phyloP scores from a whole-genome alignment of 225 moss, liverwort and hornwort genomes.

The Neckera pumila region DNA sequence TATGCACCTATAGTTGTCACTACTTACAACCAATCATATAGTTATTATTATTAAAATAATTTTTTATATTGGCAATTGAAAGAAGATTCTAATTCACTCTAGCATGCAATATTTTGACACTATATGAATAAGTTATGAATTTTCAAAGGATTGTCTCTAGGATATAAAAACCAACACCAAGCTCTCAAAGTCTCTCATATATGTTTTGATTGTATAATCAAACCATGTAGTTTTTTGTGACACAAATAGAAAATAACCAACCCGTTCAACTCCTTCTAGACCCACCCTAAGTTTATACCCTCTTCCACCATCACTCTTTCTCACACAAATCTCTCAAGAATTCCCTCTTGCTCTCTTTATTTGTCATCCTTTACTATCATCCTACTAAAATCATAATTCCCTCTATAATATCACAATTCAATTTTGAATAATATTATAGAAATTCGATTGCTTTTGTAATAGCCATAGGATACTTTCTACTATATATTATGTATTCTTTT shows the following conservation, averaged over 20 bases:
- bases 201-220: not conserved
- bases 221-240: not conserved
- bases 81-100: rapidly evolving
- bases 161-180: not conserved
- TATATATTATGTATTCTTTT: too few relatives aligned
- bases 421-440: too few relatives aligned
- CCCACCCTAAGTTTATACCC: not conserved
- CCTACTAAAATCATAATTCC: too few relatives aligned
- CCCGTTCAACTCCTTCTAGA: not conserved
- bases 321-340: not conserved
- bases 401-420: too few relatives aligned
- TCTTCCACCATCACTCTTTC: not conserved
- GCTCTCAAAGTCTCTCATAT: not conserved
- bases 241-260: not conserved
- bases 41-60: not conserved
- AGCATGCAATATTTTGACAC: not conserved
- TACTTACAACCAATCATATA: not conserved
- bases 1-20: rapidly evolving
- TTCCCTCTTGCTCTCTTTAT: rapidly evolving
- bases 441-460: too few relatives aligned
- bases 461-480: too few relatives aligned
- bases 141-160: not conserved
- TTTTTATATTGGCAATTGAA: not conserved
- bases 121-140: not conserved
- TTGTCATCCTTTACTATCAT: too few relatives aligned